phyloP scores from a whole-genome alignment of 306 rosid genomes.

The Lotus japonicus region DNA sequence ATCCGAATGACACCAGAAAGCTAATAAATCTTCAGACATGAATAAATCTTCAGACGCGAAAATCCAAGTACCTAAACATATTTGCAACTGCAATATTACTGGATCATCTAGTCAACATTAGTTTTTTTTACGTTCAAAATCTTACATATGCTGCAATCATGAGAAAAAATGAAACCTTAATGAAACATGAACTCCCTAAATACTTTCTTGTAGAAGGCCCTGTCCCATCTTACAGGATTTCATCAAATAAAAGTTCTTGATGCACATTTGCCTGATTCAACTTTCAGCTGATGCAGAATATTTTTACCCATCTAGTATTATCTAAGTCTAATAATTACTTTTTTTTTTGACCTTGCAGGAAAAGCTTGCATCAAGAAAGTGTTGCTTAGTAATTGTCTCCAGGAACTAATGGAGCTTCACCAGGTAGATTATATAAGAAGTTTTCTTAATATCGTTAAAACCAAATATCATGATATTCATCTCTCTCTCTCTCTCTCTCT shows the following conservation, averaged over 20 bases:
- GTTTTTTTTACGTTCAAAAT: background rate
- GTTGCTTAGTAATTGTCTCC: constrained; percentile 92
- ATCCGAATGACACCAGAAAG: too few relatives aligned
- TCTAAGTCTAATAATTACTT: background rate
- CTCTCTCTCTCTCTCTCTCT: too few relatives aligned
- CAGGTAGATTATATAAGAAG: constrained; percentile 51
- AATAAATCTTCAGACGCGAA: too few relatives aligned
- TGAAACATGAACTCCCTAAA: too few relatives aligned
- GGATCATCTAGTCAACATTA: background rate
- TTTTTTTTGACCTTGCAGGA: constrained; percentile 38
- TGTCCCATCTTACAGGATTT: too few relatives aligned
- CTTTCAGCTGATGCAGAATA: background rate
- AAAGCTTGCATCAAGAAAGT: constrained; percentile 99
- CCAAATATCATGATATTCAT: background rate
- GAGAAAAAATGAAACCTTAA: background rate
- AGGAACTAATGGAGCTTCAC: constrained; percentile 99
- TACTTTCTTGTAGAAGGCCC: too few relatives aligned
- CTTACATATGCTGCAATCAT: background rate
- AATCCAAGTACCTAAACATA: too few relatives aligned
- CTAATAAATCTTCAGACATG: too few relatives aligned
- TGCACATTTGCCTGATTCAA: background rate
- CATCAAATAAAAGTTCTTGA: too few relatives aligned
- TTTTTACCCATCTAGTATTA: background rate
- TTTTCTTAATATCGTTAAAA: constrained; percentile 7
- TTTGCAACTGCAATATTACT: background rate